Conservation (phyloP, 345 rosid genomes). For the Litchi chinensis region DNA sequence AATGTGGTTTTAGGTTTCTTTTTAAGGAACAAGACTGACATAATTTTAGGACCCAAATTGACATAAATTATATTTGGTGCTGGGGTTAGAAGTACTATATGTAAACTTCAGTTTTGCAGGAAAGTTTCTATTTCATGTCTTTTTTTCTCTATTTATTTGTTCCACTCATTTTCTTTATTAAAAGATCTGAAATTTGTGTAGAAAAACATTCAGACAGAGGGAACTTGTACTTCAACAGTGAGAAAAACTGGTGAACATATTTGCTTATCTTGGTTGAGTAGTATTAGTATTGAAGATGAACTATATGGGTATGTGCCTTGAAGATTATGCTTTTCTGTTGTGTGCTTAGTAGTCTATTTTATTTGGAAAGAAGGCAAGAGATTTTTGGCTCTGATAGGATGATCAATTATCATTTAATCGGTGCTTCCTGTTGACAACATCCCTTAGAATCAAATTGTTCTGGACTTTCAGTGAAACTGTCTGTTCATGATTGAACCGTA, state of each 20-base stretch:
- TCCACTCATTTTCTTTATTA: neutral
- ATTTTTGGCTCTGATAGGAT: neutral
- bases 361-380: neutral
- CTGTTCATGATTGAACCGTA: constrained; percentile 22
- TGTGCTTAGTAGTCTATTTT: neutral
- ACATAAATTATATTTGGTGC: neutral
- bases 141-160: neutral
- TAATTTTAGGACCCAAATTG: neutral
- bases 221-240: neutral
- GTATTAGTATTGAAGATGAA: neutral
- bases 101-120: neutral
- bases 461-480: constrained; percentile 7
- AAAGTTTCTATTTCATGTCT: neutral
- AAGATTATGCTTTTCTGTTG: neutral
- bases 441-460: constrained; percentile 9
- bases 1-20: constrained; percentile 8
- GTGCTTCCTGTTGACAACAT: neutral
- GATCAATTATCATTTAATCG: neutral
- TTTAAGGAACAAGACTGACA: neutral
- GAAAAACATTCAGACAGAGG: constrained; percentile 9
- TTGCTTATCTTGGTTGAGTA: constrained; percentile 4
- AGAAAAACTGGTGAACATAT: constrained; percentile 4
- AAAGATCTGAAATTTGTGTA: neutral
- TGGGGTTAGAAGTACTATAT: neutral
- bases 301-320: neutral